Base-by-base conservation (phyloP, 1,284 basidiomycete species). In the Athelia psychrophila region DNA sequence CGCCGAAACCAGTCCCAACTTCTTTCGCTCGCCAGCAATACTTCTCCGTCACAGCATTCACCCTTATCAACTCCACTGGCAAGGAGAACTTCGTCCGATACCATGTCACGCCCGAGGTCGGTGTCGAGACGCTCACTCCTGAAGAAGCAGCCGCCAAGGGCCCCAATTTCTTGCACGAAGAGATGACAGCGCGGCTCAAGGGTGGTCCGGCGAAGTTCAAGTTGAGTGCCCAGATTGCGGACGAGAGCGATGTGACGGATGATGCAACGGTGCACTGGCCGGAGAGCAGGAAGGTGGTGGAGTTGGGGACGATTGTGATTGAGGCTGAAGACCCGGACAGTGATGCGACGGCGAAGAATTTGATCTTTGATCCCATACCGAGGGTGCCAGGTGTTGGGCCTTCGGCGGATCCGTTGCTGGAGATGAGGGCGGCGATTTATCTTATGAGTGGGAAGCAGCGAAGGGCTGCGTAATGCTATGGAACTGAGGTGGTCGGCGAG, bases 321-420 rank as follows among this genome's bases (percentile, higher is more conserved):
- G 49, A 40, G 9, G 50, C 22, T n/a, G 16, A 58, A 15, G 52
- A 56, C 12, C 22, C 46, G 12, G 53, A 54, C 24, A 57, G 56
- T 30, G 45, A 44, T 3, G 38, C 15, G 15, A 55, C 52, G 52
- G 53, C 55, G 38, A 53, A 58, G 52, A 53, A 51, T 22, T 55
- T 60, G 10, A 58, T 60, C 20, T 58, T 57, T 32, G 58, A 60
- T 42, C 58, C 58, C 15, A 54, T 58, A 15, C 58, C 58, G 16
- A 57, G 57, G 20, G 50, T 60, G n/a, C 33, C 52, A 1, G 58
- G 58, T 20, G 58, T 60, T 32, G 54, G 58, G 20, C 48, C 50
- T 18, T 56, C 57, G 2, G 54, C 53, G 13, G 58, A 60, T 50
- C 57, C 57, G 8, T 24, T 60, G 22, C 53, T 60, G 19, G 58